A percentile compares a stretch with the other conserved stretches of the same genome.
phyloP scores from a whole-genome alignment of 345 rosid species.

The Salix caprea region DNA sequence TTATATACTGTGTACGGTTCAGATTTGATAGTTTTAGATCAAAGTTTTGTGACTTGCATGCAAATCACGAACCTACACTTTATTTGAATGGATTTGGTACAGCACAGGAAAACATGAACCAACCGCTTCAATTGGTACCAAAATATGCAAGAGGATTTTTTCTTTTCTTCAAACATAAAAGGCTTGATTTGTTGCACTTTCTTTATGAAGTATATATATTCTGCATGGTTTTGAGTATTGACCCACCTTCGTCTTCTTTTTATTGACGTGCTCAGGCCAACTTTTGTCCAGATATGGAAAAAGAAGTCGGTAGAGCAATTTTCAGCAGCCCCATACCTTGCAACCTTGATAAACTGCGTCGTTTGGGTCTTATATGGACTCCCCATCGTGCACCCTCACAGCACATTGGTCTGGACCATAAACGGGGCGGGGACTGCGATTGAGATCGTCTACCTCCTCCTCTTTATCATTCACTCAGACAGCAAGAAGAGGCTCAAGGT shows the following conservation, averaged over 20 bases:
- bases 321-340: slow-evolving; percentile 71
- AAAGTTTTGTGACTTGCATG: too few relatives aligned
- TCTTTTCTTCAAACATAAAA: too few relatives aligned
- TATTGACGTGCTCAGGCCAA: slow-evolving; percentile 47
- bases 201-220: too few relatives aligned
- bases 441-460: slow-evolving; percentile 45
- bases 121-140: neutral
- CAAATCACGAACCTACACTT: too few relatives aligned
- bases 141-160: neutral
- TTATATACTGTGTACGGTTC: too few relatives aligned
- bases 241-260: too few relatives aligned
- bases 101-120: too few relatives aligned
- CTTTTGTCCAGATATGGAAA: slow-evolving; percentile 63
- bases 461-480: slow-evolving; percentile 42
- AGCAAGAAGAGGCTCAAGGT: slow-evolving; percentile 38
- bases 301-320: slow-evolving; percentile 70
- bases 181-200: too few relatives aligned
- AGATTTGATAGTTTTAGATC: too few relatives aligned
- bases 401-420: slow-evolving; percentile 63
- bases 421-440: slow-evolving; percentile 61
- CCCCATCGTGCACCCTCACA: slow-evolving; percentile 68
- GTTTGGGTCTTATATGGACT: slow-evolving; percentile 81
- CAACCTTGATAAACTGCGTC: slow-evolving; percentile 73
- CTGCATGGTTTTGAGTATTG: neutral
- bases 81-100: too few relatives aligned